A percentile compares a stretch with the other conserved stretches of the same genome.
These are phyloP conservation scores for Yamadazyma endophytica DNA, from an alignment of 805 yeast genomes.

Conservation along the genomic window DNA sequence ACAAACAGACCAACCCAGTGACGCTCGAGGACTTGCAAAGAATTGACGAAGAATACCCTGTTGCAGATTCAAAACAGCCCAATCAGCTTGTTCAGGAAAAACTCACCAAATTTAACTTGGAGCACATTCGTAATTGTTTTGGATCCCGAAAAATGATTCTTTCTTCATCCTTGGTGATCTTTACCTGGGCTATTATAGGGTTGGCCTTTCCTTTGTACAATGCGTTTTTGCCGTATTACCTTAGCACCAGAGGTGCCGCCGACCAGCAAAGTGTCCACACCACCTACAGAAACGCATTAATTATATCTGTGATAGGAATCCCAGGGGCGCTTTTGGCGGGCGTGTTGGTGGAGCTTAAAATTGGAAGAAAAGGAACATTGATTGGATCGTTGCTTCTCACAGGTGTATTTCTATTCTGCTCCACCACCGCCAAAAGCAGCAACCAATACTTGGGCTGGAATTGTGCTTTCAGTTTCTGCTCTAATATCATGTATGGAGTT, in stretches of 20 bases:
- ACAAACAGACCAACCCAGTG: constrained; percentile 36
- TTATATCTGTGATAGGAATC: constrained; percentile 27
- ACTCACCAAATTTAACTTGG: constrained; percentile 20
- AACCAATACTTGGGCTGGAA: constrained; percentile 44
- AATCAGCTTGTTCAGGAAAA: constrained; percentile 22
- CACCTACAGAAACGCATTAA: constrained; percentile 29
- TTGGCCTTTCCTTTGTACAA: constrained; percentile 54
- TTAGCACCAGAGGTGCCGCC: constrained; percentile 38
- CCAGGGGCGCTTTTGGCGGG: constrained; percentile 34
- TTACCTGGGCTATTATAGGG: constrained; percentile 57
- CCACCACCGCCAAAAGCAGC: constrained; percentile 56
- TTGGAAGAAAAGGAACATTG: constrained; percentile 60
- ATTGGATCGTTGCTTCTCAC: constrained; percentile 47
- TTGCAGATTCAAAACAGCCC: constrained; percentile 6
- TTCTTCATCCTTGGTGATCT: constrained; percentile 38
- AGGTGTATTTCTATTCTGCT: constrained; percentile 57
- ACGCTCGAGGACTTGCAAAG: constrained; percentile 43
- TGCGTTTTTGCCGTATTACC: constrained; percentile 50
- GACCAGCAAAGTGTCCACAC: constrained; percentile 24
- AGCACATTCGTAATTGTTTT: constrained; percentile 46
- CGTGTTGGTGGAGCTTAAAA: constrained; percentile 24
- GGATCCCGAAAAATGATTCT: constrained; percentile 39
- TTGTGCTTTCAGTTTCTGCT: constrained; percentile 43
- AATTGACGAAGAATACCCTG: constrained; percentile 33
- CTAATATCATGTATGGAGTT: constrained; percentile 54